These are phyloP conservation scores for Pontederia crassipes DNA, from an alignment of 176 grass and related monocot species.

Conservation along the genomic window DNA sequence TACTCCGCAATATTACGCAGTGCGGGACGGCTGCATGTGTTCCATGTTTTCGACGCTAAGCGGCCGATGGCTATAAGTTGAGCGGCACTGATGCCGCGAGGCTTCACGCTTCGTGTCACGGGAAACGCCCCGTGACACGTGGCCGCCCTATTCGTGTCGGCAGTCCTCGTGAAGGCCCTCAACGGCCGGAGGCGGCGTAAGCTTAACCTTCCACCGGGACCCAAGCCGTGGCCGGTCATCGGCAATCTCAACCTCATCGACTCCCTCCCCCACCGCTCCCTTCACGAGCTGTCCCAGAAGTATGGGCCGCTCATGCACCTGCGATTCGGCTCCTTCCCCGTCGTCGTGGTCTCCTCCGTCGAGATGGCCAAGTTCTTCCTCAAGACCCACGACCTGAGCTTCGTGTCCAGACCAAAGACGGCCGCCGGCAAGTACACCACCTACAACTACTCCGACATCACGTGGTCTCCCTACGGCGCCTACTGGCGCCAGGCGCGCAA, in stretches of 20 bases:
- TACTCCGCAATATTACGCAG: too few species aligned
- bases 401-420: slow-evolving; percentile 37
- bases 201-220: slow-evolving; percentile 43
- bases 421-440: slow-evolving; percentile 30
- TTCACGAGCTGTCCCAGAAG: slow-evolving; percentile 29
- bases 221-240: slow-evolving; percentile 52
- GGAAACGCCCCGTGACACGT: too few species aligned
- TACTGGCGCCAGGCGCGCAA: slow-evolving; percentile 52
- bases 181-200: background rate
- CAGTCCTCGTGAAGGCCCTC: slow-evolving; percentile 11
- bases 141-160: slow-evolving; percentile 1
- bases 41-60: too few species aligned
- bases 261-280: slow-evolving; percentile 36
- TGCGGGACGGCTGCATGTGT: too few species aligned
- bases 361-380: slow-evolving; percentile 39
- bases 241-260: slow-evolving; percentile 37
- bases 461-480: slow-evolving; percentile 44
- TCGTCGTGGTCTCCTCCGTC: slow-evolving; percentile 51
- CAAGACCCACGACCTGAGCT: slow-evolving; percentile 48
- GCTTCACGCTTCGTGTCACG: too few species aligned
- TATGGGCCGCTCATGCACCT: slow-evolving; percentile 57
- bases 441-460: slow-evolving; percentile 46
- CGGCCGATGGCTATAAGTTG: too few species aligned
- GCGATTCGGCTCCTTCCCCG: slow-evolving; percentile 41
- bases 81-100: too few species aligned